These are phyloP conservation scores for Diaporthe nobilis DNA, from an alignment of 2,329 filamentous ascomycete genomes.

Conservation along the genomic window DNA sequence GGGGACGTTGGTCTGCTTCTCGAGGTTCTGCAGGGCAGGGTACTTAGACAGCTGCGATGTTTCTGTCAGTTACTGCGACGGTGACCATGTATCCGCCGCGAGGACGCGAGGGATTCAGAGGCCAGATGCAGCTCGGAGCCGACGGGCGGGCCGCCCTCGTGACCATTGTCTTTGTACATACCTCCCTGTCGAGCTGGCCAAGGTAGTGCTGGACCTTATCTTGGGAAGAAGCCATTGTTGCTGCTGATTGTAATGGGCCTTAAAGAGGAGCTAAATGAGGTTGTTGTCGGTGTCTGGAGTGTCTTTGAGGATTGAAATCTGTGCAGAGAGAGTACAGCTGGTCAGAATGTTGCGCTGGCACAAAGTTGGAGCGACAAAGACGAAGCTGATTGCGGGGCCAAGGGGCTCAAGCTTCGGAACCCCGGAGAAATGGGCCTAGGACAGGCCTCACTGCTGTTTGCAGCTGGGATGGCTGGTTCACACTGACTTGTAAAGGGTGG, in stretches of 20 bases:
- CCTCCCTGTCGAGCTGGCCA: slow-evolving; percentile 86
- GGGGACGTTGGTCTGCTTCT: slow-evolving; percentile 85
- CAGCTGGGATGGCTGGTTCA: slow-evolving; percentile 2
- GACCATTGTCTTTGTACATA: slow-evolving; percentile 56
- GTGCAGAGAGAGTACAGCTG: slow-evolving; percentile 36
- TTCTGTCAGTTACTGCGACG: slow-evolving; percentile 17
- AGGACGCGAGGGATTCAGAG: not conserved
- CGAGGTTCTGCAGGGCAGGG: slow-evolving; percentile 85
- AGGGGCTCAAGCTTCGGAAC: slow-evolving; percentile 34
- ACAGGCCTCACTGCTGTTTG: slow-evolving; percentile 18
- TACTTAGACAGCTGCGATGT: slow-evolving; percentile 83
- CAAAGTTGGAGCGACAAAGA: slow-evolving; percentile 34
- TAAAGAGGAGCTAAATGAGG: slow-evolving; percentile 42
- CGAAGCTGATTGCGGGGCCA: slow-evolving; percentile 39
- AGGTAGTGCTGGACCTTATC: slow-evolving; percentile 84
- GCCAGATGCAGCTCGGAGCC: slow-evolving; percentile 27
- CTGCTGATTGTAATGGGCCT: slow-evolving; percentile 40
- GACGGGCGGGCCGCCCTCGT: slow-evolving; percentile 30
- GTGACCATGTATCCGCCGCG: not conserved
- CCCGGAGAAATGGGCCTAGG: slow-evolving; percentile 27
- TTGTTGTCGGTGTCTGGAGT: slow-evolving; percentile 39
- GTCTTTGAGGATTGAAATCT: slow-evolving; percentile 29
- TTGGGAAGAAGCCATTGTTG: slow-evolving; percentile 79
- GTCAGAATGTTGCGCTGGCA: slow-evolving; percentile 35
- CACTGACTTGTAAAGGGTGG: slow-evolving; percentile 5